Evolutionary conservation across 495 filamentous ascomycete species (phyloP), one percentile per base, ranked within the genome.

Genomic region (Patellaria atrata): DNA sequence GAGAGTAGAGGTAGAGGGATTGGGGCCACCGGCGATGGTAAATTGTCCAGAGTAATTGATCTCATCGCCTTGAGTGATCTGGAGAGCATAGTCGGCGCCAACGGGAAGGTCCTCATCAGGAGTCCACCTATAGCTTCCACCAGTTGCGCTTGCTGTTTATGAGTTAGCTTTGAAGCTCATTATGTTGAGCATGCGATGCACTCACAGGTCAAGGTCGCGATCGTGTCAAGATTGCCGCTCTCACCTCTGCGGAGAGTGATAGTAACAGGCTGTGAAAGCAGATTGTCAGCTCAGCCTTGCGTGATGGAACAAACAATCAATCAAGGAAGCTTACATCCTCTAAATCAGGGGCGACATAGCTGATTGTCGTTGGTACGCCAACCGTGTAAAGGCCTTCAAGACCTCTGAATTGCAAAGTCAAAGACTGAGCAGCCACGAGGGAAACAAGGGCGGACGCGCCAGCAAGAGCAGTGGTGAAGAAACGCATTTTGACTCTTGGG

Each of bases 41-140:
- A 61, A 48, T 7, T 35, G 53, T 19, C 49, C 51, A 16, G 39
- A 50, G 53, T 51, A 60, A 48, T 62, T 62, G 41, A 35, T 23
- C 26, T 44, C 28, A 24, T 4, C 32, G 38, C 40, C 55, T 27
- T 60, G 58, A 8, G 21, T 43, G 41, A 59, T 52, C 38, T 53
- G 39, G 14, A 60, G 44, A 14, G 53, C 51, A 27, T 56, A 53
- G 35, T 53, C 41, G 16, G n/a, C 27, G 27, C 40, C 56, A 26
- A 47, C 39, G 9, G 45, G 37, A 12, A 60, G 26, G 14, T 37
- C 40, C 4, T 37, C 33, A 23, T 36, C 30, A 6, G 47, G 39
- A 25, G 34, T 51, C 47, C 49, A 57, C 27, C 39, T 44, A 44
- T 38, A 56, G 15, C 23, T 20, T 12, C 50, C 48, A 28, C 40